Base-by-base conservation (phyloP, 2,329 filamentous ascomycete species). In the Apiospora pterosperma region DNA sequence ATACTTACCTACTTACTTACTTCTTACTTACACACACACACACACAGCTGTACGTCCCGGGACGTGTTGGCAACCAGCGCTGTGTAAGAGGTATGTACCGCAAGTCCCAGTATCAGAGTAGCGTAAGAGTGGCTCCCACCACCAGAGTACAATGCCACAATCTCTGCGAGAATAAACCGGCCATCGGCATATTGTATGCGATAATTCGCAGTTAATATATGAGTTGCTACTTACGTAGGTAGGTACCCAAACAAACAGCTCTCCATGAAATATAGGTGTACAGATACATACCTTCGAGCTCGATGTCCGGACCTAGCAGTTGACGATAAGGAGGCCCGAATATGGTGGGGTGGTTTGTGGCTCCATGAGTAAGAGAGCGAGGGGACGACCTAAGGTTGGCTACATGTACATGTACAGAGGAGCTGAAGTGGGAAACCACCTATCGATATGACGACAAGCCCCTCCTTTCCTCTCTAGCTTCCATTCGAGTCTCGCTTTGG, bases 1-100 rank as follows among this genome's bases (percentile, higher is more conserved):
- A n/a, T 42, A 16, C 23, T 58, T 58, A 31, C 52, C 19, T 14
- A 31, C 48, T 23, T 58, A n/a, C n/a, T n/a, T n/a, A n/a, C n/a
- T n/a, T n/a, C n/a, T n/a, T n/a, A 52, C 41, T 39, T 62, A 28
- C 59, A 61, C 36, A 61, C 41, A 55, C 48, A 55, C n/a, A n/a
- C n/a, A 34, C 38, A n/a, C 38, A 41, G 8, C 48, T 55, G 48
- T 55, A 55, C 48, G 25, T 55, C 48, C 19, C 19, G 28, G 48
- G 48, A 34, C 48, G 25, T 55, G 48, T 34, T 55, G 21, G 25
- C 48, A 34, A 19, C 48, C 48, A 55, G 19, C n/a, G n/a, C n/a
- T n/a, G n/a, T 19, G 25, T 34, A 34, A 34, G 25, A 6, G 19
- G 16, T 16, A 55, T 55, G 48, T 55, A 55, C 25, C 23, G 19